These are phyloP conservation scores for Circinella umbellata DNA, from an alignment of 371 early-diverging fungal genomes.

Conservation along the genomic window DNA sequence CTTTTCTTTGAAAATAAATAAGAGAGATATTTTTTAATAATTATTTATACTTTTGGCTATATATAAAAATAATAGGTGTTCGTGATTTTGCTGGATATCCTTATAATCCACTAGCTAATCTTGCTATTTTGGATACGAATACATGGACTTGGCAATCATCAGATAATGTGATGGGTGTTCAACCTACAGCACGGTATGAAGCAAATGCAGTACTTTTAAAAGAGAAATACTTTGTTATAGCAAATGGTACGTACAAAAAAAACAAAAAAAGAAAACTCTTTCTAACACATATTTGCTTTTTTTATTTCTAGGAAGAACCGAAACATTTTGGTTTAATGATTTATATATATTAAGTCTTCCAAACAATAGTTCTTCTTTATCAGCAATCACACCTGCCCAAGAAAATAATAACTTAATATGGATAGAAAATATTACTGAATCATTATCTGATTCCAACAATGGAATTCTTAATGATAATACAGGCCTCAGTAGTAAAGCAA, in stretches of 20 bases:
- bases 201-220: constrained; percentile 5
- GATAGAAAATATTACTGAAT: background rate
- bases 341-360: background rate
- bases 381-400: background rate
- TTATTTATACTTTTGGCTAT: background rate
- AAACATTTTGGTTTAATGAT: constrained; percentile 12
- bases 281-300: too few relatives aligned
- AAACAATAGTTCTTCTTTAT: background rate
- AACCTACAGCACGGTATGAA: constrained; percentile 7
- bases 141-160: constrained; percentile 3
- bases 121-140: background rate
- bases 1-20: background rate
- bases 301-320: constrained; percentile 4
- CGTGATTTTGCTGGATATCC: background rate
- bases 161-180: background rate
- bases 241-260: constrained; percentile 1
- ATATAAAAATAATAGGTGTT: background rate
- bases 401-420: background rate
- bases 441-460: background rate
- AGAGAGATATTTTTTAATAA: background rate
- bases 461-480: constrained; percentile 18
- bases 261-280: background rate
- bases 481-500: background rate
- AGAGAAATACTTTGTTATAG: background rate
- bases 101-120: background rate